These are phyloP conservation scores for Clarireedia monteithiana DNA, from an alignment of 2,329 filamentous ascomycete species.

Conservation along the genomic window DNA sequence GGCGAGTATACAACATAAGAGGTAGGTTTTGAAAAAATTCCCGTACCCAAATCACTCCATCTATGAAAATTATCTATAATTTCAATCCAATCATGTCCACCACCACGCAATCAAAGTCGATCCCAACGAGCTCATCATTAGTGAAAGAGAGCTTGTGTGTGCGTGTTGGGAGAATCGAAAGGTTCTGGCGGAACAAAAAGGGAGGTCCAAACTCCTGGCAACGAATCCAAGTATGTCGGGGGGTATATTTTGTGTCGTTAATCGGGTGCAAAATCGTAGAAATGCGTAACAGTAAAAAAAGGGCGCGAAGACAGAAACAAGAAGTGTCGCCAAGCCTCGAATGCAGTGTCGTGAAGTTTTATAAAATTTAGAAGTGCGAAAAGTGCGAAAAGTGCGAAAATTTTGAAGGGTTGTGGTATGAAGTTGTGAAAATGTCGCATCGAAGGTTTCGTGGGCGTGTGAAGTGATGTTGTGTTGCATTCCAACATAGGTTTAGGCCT, in stretches of 20 bases:
- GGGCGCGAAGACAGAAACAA: background rate
- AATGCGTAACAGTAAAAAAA: background rate
- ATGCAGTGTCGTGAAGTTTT: background rate
- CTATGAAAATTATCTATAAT: background rate
- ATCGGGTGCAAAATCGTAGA: conserved; percentile 3
- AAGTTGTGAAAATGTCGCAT: conserved; percentile 1
- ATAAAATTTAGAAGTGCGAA: background rate
- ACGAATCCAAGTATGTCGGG: conserved; percentile 8
- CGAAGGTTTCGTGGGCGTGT: conserved; percentile 1
- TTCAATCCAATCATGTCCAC: background rate
- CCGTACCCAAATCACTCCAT: background rate
- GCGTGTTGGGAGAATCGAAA: background rate
- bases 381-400: background rate
- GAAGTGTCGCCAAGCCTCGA: conserved; percentile 6
- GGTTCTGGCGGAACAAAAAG: background rate
- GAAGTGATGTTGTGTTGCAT: background rate
- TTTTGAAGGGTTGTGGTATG: background rate
- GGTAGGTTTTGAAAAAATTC: background rate
- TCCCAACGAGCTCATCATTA: background rate
- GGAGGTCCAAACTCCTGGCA: conserved; percentile 3
- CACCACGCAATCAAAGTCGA: background rate
- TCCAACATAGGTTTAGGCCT: background rate
- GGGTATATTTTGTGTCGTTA: conserved; percentile 2
- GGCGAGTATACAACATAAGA: conserved; percentile 4
- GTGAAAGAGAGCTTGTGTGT: background rate